Evolutionary conservation across 441 rosid genomes (phyloP), one percentile per base, ranked within the genome.

Genomic region (Populus tomentosa): DNA sequence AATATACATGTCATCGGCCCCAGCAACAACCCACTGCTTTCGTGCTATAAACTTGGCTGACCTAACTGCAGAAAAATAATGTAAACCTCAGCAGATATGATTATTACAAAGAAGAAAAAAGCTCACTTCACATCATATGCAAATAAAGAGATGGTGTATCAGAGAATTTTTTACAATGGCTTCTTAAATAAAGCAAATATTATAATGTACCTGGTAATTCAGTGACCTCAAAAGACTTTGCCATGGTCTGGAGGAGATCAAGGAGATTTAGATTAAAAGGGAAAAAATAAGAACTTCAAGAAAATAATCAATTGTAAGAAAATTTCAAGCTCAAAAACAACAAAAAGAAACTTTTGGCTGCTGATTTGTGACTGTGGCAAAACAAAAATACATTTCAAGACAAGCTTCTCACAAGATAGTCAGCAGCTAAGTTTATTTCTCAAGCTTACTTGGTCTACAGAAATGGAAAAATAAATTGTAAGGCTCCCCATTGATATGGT

Each of bases 11-110:
- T 93, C 96, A 74, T 93, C 98, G 67, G 96, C 92, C 74, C 90
- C 98, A 76, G 91, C 90, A 20, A 95, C 95, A 74, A 95, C 86
- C 98, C 96, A 95, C 76, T 92, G 92, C 85, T 92, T 86, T n/a
- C 92, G 85, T 7, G 86, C 83, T 24, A 95, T 76, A 80, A 93
- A 93, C 86, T 90, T 93, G 46, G 98, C 93, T 16, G 97, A 87
- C 79, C 98, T 88, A 72, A 91, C 98, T 94, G 90, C 77, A 84
- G 69, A 40, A 66, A 67, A n/a, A 75, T 53, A 65, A 59, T 20
- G 42, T 28, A 59, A 62, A 64, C 61, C 67, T 69, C 33, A 69
- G 78, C 35, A 21, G 21, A 20, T 7, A 67, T 63, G 10, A 61
- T 18, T 26, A 20, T 36, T 11, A 24, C 35, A 40, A 26, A 53